Evolutionary conservation across 768 basidiomycete genomes (phyloP).

Genomic region (Lactarius deliciosus): DNA sequence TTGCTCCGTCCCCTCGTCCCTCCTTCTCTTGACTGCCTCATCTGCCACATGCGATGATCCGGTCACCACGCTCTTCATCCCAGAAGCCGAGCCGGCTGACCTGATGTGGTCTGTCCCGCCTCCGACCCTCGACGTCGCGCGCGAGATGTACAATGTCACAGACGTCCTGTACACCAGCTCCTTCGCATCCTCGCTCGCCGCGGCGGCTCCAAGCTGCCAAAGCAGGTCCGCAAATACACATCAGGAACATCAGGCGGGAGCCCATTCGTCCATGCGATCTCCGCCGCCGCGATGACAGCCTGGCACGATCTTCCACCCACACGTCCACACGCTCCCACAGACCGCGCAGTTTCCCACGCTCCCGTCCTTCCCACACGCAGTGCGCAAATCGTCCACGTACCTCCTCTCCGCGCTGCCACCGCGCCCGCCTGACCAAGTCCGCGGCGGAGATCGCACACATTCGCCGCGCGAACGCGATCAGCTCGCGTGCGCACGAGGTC

Average conservation of each 20-base stretch:
- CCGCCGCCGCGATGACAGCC: no score
- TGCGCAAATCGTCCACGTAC: conserved; percentile 52
- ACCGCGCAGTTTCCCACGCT: conserved; percentile 53
- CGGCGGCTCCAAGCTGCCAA: conserved; percentile 43
- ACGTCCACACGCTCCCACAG: conserved; percentile 65
- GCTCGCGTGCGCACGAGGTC: conserved; percentile 84
- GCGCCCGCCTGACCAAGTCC: conserved; percentile 77
- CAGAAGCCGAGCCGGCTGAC: conserved; percentile 66
- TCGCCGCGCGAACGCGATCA: conserved; percentile 78
- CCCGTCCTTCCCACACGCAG: conserved; percentile 40
- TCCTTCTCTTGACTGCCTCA: conserved; percentile 60
- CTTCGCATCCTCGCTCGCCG: conserved; percentile 48
- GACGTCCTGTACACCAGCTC: conserved; percentile 48
- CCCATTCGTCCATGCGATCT: no score
- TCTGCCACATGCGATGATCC: conserved; percentile 41
- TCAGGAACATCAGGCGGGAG: no score
- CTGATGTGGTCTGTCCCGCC: conserved; percentile 91
- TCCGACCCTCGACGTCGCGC: conserved; percentile 59
- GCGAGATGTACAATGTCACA: conserved; percentile 59
- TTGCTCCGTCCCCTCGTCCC: conserved; percentile 70
- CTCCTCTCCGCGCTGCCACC: conserved; percentile 81
- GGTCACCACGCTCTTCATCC: conserved; percentile 71
- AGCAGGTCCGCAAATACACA: no score
- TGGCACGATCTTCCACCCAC: conserved; percentile 34
- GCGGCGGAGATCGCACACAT: conserved; percentile 71